These are phyloP conservation scores for Holtermannia corniformis DNA, from an alignment of 768 basidiomycete genomes.

Conservation along the genomic window DNA sequence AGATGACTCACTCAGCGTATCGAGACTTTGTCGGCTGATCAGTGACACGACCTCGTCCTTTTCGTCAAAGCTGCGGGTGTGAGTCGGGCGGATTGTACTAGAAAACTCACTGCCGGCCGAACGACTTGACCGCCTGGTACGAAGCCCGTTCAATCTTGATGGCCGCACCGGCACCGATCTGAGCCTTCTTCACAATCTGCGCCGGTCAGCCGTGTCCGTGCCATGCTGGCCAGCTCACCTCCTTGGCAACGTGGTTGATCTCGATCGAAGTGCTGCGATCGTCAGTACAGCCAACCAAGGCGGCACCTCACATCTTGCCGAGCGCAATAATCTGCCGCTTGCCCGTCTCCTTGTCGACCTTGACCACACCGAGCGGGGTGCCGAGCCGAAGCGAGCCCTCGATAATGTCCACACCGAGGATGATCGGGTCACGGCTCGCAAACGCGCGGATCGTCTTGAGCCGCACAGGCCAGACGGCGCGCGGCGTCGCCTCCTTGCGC, in stretches of 20 bases:
- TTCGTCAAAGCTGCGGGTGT: slow-evolving; percentile 48
- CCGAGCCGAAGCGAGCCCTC: slow-evolving; percentile 85
- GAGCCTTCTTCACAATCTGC: slow-evolving; percentile 80
- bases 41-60: slow-evolving; percentile 88
- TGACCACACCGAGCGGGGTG: slow-evolving; percentile 91
- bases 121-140: slow-evolving; percentile 90
- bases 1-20: slow-evolving; percentile 78
- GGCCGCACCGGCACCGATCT: slow-evolving; percentile 92
- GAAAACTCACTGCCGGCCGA: slow-evolving; percentile 65
- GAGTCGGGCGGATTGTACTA: background rate
- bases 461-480: slow-evolving; percentile 93
- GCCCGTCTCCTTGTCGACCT: slow-evolving; percentile 72
- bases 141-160: slow-evolving; percentile 98
- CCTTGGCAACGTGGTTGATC: slow-evolving; percentile 86
- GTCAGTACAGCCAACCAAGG: background rate
- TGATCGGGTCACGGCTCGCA: slow-evolving; percentile 94
- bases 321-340: slow-evolving; percentile 86
- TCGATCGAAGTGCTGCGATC: slow-evolving; percentile 74
- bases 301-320: slow-evolving; percentile 72
- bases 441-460: slow-evolving; percentile 89
- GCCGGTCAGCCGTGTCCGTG: background rate
- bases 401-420: slow-evolving; percentile 89
- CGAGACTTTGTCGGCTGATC: slow-evolving; percentile 85
- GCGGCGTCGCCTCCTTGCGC: slow-evolving; percentile 78
- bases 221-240: slow-evolving; percentile 47